phyloP scores from a whole-genome alignment of 371 early-diverging fungal genomes.

The Mortierella sp. region DNA sequence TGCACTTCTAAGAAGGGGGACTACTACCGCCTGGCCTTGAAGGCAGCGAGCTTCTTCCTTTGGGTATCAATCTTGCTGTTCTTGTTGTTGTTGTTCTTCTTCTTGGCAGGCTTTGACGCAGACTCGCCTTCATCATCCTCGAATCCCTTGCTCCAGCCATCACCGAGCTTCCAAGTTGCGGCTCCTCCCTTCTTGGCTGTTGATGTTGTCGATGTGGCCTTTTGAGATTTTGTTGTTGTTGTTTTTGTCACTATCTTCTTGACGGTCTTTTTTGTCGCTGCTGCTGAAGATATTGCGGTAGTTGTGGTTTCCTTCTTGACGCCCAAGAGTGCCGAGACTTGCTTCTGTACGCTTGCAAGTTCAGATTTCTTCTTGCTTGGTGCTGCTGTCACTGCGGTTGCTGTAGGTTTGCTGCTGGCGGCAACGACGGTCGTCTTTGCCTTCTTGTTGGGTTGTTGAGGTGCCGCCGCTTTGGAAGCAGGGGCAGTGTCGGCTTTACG shows the following conservation, averaged over 20 bases:
- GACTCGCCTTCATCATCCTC: constrained; percentile 24
- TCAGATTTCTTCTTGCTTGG: constrained; percentile 9
- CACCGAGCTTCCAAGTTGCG: constrained; percentile 43
- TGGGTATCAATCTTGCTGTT: constrained; percentile 15
- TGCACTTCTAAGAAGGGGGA: not conserved
- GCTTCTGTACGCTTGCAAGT: constrained; percentile 24
- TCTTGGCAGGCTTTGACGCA: not conserved
- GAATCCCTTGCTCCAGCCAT: constrained; percentile 52
- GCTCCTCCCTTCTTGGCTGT: not conserved
- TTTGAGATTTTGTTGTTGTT: not conserved
- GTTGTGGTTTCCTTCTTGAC: constrained; percentile 6
- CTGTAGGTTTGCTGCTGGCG: not conserved
- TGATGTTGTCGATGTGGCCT: not conserved
- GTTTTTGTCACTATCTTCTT: constrained; percentile 9
- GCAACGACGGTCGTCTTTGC: not conserved
- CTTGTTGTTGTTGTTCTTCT: constrained; percentile 11
- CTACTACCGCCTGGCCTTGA: constrained; percentile 1
- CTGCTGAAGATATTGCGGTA: not conserved
- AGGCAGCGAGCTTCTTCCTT: constrained; percentile 12
- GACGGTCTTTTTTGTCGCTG: not conserved
- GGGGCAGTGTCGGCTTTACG: constrained; percentile 15
- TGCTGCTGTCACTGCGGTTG: not conserved
- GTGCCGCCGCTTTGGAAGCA: not conserved
- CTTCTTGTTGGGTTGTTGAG: constrained; percentile 21
- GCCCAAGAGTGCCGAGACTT: constrained; percentile 27